Percentiles rank a stretch among this genome's conserved stretches.
These are phyloP conservation scores for Bolboschoenus planiculmis DNA, from an alignment of 176 grass and related monocot genomes.

Conservation along the genomic window DNA sequence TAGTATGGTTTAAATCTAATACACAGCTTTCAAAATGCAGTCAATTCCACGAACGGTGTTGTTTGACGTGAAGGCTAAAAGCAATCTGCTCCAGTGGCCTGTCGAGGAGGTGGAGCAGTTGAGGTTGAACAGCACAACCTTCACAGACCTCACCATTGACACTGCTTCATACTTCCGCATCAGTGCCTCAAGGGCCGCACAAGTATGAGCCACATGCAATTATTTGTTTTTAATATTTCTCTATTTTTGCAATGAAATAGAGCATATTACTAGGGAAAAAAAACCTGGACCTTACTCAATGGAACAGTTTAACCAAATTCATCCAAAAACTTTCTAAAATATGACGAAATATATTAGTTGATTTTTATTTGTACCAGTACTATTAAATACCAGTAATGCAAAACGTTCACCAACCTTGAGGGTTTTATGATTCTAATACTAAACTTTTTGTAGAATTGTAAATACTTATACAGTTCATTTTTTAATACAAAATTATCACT, in stretches of 20 bases:
- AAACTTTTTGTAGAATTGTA: neutral
- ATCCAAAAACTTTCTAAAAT: neutral
- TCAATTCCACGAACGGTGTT: slow-evolving; percentile 61
- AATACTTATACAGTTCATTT: neutral
- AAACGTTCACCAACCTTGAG: neutral
- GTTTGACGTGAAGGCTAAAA: slow-evolving; percentile 66
- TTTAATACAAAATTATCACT: neutral
- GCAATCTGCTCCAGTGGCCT: slow-evolving; percentile 87
- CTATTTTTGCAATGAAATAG: neutral
- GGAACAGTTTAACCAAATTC: neutral
- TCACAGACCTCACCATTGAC: slow-evolving; percentile 47
- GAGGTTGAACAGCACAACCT: slow-evolving; percentile 40
- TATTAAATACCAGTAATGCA: neutral
- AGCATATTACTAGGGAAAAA: neutral
- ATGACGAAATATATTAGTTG: neutral
- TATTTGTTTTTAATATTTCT: neutral
- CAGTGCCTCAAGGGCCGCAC: slow-evolving; percentile 42
- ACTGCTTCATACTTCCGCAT: slow-evolving; percentile 47
- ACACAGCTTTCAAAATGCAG: slow-evolving; percentile 24
- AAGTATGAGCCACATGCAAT: slow-evolving; percentile 16
- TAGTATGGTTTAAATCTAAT: neutral
- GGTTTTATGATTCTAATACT: neutral
- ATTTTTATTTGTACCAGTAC: neutral
- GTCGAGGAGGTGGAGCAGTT: slow-evolving; percentile 65
- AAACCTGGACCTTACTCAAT: neutral